Evolutionary conservation across 208 protist genomes (phyloP).

Genomic region (Crithidia expoeki): DNA sequence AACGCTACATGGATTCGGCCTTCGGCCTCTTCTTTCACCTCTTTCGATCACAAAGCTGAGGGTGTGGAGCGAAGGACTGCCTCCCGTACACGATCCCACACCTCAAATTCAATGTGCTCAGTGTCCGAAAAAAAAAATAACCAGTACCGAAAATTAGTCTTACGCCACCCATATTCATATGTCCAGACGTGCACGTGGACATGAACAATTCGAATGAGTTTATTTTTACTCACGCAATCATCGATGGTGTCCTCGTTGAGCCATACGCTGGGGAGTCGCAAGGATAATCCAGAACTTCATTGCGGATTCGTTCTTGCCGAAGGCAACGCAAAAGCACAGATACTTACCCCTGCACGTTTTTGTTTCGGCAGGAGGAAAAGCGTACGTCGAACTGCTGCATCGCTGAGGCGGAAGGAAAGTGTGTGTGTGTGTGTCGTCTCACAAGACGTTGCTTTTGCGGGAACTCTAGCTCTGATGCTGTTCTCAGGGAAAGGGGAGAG

Average conservation of each 20-base stretch:
- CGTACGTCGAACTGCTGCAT: background rate
- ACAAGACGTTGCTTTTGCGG: background rate
- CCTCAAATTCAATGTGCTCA: background rate
- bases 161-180: no score
- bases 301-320: background rate
- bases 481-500: background rate
- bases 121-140: background rate
- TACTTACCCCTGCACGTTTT: background rate
- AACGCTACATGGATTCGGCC: no score
- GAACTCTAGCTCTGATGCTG: conserved; percentile 1
- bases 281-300: background rate
- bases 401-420: background rate
- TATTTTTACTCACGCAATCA: background rate
- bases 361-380: background rate
- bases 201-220: background rate
- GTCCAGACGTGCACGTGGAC: background rate
- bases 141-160: no score
- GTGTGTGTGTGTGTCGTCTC: background rate
- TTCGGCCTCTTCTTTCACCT: conserved; percentile 7
- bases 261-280: background rate
- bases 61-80: conserved; percentile 10
- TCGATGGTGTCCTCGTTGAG: background rate
- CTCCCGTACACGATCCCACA: conserved; percentile 10
- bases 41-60: background rate
- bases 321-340: background rate